Conservation (phyloP, 2,329 filamentous ascomycete genomes). For the Cercospora janseana region DNA sequence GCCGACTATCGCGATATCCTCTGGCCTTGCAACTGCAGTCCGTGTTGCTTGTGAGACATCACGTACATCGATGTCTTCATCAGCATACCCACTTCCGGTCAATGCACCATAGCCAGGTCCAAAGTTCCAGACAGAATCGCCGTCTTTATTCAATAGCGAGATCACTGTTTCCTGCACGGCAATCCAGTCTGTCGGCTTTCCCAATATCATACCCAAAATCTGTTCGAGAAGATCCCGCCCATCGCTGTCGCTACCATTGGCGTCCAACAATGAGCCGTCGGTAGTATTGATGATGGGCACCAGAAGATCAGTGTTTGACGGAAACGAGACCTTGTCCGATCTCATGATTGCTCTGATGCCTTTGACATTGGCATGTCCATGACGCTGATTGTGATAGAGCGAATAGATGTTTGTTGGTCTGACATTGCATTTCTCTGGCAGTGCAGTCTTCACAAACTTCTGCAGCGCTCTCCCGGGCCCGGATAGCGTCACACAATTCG, state of each 20-base stretch:
- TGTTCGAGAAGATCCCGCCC: neutral
- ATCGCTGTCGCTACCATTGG: neutral
- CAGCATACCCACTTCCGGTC: conserved; percentile 2
- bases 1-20: conserved; percentile 15
- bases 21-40: neutral
- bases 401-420: conserved; percentile 11
- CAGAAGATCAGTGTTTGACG: conserved; percentile 2
- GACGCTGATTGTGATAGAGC: conserved; percentile 9
- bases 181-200: conserved; percentile 9
- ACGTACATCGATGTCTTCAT: neutral
- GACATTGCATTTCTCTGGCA: conserved; percentile 8
- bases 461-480: neutral
- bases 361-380: neutral
- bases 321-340: neutral
- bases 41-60: conserved; percentile 1
- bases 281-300: conserved; percentile 7
- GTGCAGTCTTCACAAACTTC: neutral
- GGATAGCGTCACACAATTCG: conserved; percentile 8
- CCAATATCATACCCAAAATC: conserved; percentile 11
- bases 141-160: neutral
- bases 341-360: neutral
- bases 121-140: conserved; percentile 9
- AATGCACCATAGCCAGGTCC: conserved; percentile 16
- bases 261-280: conserved; percentile 9
- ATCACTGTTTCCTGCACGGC: conserved; percentile 11